These are phyloP conservation scores for Yamadazyma atmosphaerica DNA, from an alignment of 1,139 yeast genomes.

Conservation along the genomic window DNA sequence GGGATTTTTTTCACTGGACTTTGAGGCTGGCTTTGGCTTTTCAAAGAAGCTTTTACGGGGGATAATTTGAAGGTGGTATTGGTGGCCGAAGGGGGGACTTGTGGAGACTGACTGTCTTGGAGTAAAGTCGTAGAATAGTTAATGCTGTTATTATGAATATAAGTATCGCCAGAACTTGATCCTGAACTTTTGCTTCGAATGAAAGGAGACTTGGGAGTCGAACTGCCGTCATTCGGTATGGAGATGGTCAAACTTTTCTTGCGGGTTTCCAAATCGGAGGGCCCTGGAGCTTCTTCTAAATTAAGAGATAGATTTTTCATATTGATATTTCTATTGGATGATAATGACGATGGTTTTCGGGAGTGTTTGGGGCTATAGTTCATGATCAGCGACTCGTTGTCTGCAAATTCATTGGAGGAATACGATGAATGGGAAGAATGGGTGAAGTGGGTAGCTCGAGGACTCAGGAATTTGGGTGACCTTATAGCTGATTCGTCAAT, in stretches of 20 bases:
- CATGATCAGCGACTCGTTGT: slow-evolving; percentile 9
- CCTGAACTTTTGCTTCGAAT: slow-evolving; percentile 1
- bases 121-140: background rate
- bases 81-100: background rate
- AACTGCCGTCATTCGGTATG: slow-evolving; percentile 8
- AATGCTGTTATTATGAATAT: background rate
- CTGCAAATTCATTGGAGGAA: background rate
- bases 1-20: background rate
- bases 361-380: slow-evolving; percentile 42
- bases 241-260: slow-evolving; percentile 12
- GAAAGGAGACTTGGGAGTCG: slow-evolving; percentile 5
- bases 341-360: slow-evolving; percentile 28
- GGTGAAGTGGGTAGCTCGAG: background rate
- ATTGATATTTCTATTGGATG: slow-evolving; percentile 24
- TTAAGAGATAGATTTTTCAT: slow-evolving; percentile 40
- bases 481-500: slow-evolving; percentile 1
- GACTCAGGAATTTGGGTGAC: slow-evolving; percentile 1
- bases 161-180: background rate
- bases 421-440: slow-evolving; percentile 1
- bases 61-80: background rate
- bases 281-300: slow-evolving; percentile 17
- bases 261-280: background rate
- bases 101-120: background rate
- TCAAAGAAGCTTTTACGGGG: background rate
- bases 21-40: slow-evolving; percentile 3